Base-by-base conservation (phyloP, 2,329 filamentous ascomycete genomes). In the Gliomastix tumulicola region DNA sequence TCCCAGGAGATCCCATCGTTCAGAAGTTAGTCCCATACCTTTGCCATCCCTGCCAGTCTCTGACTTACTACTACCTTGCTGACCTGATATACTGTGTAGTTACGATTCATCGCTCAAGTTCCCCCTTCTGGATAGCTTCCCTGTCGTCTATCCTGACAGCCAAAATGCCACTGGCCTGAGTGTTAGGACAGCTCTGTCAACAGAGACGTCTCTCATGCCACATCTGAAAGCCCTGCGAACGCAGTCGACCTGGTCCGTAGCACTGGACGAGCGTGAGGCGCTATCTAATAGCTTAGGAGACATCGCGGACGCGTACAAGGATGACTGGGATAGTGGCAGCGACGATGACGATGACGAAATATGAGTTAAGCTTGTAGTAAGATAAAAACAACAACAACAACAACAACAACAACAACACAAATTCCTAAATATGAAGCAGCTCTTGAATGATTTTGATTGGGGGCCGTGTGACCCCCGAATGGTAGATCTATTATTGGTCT, bases 261-360 rank as follows among this genome's bases (percentile, higher is more conserved):
- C 70, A 0, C 49, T 90, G 4, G 87, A 94, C 41, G 89, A 97
- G 51, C 74, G 90, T 30, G 92, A 98, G 60, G 69, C 70, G 3
- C 67, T 97, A n/a, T 76, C 79, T 32, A 92, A 94, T 52, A 80
- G 84, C 11, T 67, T 98, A 27, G 79, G 84, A 18, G 82, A 85
- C 41, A 80, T 97, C 49, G 82, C 84, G 2, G 89, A 95, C 51
- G 85, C 85, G 41, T 97, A 96, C 56, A 80, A 87, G 47, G 86
- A 92, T 42, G 88, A 88, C 2, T 95, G 87, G 85, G 80, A 79
- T 11, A 88, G 83, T 50, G 87, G 80, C 18, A 82, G 77, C 40
- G 84, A 86, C 47, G 71, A 79, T 8, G 81, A 77, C 16, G 79
- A 87, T 40, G 82, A 87, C 35, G 15, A 17, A 32, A 32, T 16